Conservation (phyloP, 2,329 filamentous ascomycete species). For the Fusarium tricinctum region DNA sequence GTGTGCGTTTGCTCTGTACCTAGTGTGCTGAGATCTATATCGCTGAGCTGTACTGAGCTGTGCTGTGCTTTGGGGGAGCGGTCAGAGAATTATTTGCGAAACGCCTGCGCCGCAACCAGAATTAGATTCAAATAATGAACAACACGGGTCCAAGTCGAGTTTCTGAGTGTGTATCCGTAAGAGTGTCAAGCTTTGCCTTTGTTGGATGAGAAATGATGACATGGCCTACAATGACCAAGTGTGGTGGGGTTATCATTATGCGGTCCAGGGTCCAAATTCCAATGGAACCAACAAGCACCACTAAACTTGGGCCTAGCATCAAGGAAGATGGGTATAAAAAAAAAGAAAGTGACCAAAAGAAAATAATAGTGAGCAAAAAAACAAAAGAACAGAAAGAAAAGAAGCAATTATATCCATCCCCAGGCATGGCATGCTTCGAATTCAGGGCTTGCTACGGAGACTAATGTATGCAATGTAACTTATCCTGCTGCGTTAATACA, state of each 20-base stretch:
- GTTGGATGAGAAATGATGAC: constrained; percentile 27
- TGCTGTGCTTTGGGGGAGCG: constrained; percentile 29
- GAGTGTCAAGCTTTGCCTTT: constrained; percentile 25
- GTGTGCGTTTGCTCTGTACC: constrained; percentile 13
- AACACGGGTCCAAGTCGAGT: constrained; percentile 12
- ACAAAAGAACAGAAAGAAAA: constrained; percentile 1
- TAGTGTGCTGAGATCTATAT: too few relatives aligned
- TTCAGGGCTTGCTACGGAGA: not conserved
- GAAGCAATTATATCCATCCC: constrained; percentile 20
- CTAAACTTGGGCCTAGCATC: not conserved
- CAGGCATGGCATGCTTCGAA: constrained; percentile 7
- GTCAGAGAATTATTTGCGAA: constrained; percentile 44
- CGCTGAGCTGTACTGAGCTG: constrained; percentile 11
- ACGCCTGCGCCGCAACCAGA: constrained; percentile 42
- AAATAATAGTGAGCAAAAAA: constrained; percentile 7
- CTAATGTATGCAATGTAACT: constrained; percentile 14
- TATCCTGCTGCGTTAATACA: not conserved
- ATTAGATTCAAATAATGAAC: not conserved
- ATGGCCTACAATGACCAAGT: constrained; percentile 28
- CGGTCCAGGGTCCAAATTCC: constrained; percentile 37
- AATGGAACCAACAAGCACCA: constrained; percentile 9
- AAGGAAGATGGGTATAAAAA: constrained; percentile 10
- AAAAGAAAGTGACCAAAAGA: constrained; percentile 1
- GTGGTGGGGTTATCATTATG: constrained; percentile 48
- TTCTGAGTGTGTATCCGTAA: constrained; percentile 15